These are phyloP conservation scores for Stentor coeruleus DNA, from an alignment of 73 alveolate species.

Conservation along the genomic window DNA sequence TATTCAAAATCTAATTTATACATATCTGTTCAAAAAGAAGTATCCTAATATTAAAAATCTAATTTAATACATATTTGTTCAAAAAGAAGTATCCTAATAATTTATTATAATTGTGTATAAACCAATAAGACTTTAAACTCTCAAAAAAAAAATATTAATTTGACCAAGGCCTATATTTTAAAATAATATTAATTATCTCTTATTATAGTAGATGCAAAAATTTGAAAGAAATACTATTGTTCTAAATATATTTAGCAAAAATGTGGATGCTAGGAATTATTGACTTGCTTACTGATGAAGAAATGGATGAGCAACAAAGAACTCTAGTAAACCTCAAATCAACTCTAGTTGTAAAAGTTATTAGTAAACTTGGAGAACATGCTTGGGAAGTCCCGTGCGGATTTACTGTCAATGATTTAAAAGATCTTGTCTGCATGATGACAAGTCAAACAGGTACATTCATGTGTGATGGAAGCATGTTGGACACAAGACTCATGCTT, in stretches of 20 bases:
- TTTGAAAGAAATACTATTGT: no score
- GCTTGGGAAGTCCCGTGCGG: conserved; percentile 4
- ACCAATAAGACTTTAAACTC: background rate
- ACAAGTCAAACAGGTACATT: background rate
- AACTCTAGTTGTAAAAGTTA: background rate
- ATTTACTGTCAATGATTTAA: background rate
- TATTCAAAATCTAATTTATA: no score
- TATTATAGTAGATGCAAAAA: background rate
- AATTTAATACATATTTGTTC: no score
- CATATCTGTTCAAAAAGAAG: no score
- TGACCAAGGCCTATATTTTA: no score
- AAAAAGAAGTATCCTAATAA: no score
- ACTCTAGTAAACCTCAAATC: background rate
- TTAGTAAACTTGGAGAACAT: background rate
- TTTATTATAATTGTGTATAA: background rate
- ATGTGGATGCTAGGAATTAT: background rate
- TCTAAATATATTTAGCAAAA: no score
- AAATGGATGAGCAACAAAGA: background rate
- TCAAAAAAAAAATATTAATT: no score
- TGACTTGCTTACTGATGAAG: background rate
- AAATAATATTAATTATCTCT: no score
- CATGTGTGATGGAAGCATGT: background rate
- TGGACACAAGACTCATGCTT: background rate
- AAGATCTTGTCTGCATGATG: background rate
- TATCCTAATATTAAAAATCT: no score